Percentiles rank a stretch among this genome's conserved stretches.
Conservation (phyloP, 345 rosid species). For the Nephelium lappaceum region DNA sequence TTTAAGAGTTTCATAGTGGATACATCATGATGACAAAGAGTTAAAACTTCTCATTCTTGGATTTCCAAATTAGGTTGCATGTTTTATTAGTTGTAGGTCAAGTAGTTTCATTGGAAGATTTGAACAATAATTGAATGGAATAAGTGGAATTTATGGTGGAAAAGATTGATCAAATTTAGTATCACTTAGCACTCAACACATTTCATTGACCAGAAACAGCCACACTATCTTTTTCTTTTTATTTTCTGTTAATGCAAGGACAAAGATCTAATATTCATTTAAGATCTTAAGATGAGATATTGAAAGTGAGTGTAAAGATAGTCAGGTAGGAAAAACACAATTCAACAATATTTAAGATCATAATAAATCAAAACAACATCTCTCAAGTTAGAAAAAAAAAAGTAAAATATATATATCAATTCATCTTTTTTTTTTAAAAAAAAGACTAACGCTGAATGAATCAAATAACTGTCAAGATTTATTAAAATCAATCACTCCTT, state of each 20-base stretch:
- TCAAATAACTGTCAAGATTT: too few species aligned
- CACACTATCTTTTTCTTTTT: too few species aligned
- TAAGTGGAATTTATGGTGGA: not conserved
- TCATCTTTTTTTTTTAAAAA: too few species aligned
- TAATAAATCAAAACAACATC: too few species aligned
- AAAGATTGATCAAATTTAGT: not conserved
- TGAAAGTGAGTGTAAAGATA: not conserved
- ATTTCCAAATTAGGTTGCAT: not conserved
- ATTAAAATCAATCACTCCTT: too few species aligned
- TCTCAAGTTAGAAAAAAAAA: too few species aligned
- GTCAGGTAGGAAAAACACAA: too few species aligned
- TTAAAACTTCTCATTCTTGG: constrained; percentile 19
- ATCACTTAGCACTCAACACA: not conserved
- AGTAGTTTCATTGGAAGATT: not conserved
- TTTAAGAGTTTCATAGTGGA: constrained; percentile 13
- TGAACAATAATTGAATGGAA: not conserved
- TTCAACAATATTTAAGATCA: too few species aligned
- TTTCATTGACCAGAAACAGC: not conserved
- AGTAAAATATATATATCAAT: too few species aligned
- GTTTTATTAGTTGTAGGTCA: not conserved
- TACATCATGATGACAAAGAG: constrained; percentile 21
- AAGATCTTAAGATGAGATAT: not conserved
- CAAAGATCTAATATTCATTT: too few species aligned
- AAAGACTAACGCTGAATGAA: too few species aligned
- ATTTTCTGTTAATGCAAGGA: too few species aligned